These are phyloP conservation scores for Hyparrhenia diplandra DNA, from an alignment of 176 grass and related monocot species.

Conservation along the genomic window DNA sequence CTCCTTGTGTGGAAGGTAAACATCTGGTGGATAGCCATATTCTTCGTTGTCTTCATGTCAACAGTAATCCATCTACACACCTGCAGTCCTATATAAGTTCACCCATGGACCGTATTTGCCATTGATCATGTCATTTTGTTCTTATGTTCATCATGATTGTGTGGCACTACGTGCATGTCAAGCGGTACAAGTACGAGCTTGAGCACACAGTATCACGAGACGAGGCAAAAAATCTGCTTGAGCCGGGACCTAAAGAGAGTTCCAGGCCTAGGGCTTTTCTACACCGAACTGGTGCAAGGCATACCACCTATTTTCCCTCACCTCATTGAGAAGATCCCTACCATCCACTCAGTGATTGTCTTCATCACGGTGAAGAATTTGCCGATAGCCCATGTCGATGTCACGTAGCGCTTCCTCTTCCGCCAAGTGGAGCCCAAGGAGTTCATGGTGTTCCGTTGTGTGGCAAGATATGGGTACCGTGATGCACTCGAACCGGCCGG, in stretches of 20 bases:
- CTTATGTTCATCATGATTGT: slow-evolving; percentile 64
- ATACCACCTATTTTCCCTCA: slow-evolving; percentile 71
- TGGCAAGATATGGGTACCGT: slow-evolving; percentile 65
- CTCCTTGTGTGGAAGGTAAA: slow-evolving; percentile 53
- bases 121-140: slow-evolving; percentile 24
- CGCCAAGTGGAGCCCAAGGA: slow-evolving; percentile 45
- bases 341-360: slow-evolving; percentile 50
- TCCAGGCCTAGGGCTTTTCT: slow-evolving; percentile 64
- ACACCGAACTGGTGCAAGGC: slow-evolving; percentile 78
- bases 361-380: slow-evolving; percentile 66
- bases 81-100: slow-evolving; percentile 64
- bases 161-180: slow-evolving; percentile 78
- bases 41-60: slow-evolving; percentile 54
- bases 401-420: slow-evolving; percentile 65
- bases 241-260: slow-evolving; percentile 31
- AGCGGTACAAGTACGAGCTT: slow-evolving; percentile 61
- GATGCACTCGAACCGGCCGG: slow-evolving; percentile 44
- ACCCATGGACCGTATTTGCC: slow-evolving; percentile 50
- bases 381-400: slow-evolving; percentile 35
- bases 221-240: slow-evolving; percentile 22
- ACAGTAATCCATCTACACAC: slow-evolving; percentile 58
- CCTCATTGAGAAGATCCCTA: slow-evolving; percentile 58
- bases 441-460: slow-evolving; percentile 56
- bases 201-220: slow-evolving; percentile 26
- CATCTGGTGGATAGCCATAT: slow-evolving; percentile 47